These are phyloP conservation scores for Setomelanomma holmii DNA, from an alignment of 2,329 filamentous ascomycete species.

Conservation along the genomic window DNA sequence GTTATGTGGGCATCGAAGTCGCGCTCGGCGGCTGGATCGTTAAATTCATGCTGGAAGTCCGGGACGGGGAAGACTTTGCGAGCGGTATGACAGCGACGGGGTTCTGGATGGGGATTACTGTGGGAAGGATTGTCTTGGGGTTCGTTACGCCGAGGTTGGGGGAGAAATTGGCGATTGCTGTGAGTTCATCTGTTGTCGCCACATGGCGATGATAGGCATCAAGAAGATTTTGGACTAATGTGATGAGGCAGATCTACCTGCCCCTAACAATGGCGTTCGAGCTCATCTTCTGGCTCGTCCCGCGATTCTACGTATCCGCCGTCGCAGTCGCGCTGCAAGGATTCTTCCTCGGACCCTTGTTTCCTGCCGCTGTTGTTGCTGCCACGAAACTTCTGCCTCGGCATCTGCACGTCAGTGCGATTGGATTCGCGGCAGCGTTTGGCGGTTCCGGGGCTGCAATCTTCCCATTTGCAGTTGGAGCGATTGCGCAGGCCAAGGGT, in stretches of 20 bases:
- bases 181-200: no score
- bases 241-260: slow-evolving; percentile 74
- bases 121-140: slow-evolving; percentile 74
- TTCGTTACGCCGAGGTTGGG: slow-evolving; percentile 78
- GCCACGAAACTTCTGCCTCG: slow-evolving; percentile 76
- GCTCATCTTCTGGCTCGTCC: slow-evolving; percentile 82
- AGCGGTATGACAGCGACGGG: slow-evolving; percentile 79
- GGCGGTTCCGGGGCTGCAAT: slow-evolving; percentile 75
- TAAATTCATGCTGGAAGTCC: slow-evolving; percentile 79
- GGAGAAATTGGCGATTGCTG: slow-evolving; percentile 66
- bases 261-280: slow-evolving; percentile 68
- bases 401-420: slow-evolving; percentile 77
- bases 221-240: no score
- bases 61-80: slow-evolving; percentile 71
- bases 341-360: slow-evolving; percentile 81
- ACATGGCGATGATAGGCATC: no score
- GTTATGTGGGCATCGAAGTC: slow-evolving; percentile 81
- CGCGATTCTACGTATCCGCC: slow-evolving; percentile 75
- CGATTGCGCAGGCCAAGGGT: slow-evolving; percentile 68
- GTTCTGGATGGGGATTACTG: slow-evolving; percentile 83
- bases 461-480: slow-evolving; percentile 71
- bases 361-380: slow-evolving; percentile 75
- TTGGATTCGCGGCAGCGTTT: slow-evolving; percentile 81
- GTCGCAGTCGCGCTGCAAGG: slow-evolving; percentile 75
- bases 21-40: slow-evolving; percentile 82